A percentile compares a stretch with the other conserved stretches of the same genome.
These are phyloP conservation scores for Jackrogersella minutella DNA, from an alignment of 495 filamentous ascomycete species.

Conservation along the genomic window DNA sequence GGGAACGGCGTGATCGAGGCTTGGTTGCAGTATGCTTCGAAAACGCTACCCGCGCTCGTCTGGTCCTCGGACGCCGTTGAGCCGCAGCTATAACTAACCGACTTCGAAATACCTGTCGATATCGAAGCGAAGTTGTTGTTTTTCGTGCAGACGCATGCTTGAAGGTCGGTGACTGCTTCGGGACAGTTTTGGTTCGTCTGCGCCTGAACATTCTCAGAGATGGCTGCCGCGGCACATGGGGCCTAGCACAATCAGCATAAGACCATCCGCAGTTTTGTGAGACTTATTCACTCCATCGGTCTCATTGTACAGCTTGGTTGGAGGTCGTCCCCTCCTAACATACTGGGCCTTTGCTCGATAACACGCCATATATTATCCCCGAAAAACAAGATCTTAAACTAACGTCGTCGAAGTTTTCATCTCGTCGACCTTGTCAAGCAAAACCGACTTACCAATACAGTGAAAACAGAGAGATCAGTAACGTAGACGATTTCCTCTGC, in stretches of 20 bases:
- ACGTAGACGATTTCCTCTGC: slow-evolving; percentile 51
- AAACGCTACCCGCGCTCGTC: slow-evolving; percentile 52
- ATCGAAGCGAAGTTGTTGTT: slow-evolving; percentile 55
- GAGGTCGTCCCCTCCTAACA: neutral
- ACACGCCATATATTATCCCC: too few relatives aligned
- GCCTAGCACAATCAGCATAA: slow-evolving; percentile 45
- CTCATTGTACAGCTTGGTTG: neutral
- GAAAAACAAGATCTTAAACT: too few relatives aligned
- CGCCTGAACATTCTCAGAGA: slow-evolving; percentile 52
- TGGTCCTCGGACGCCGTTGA: slow-evolving; percentile 56
- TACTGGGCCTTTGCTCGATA: neutral
- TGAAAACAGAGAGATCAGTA: slow-evolving; percentile 54
- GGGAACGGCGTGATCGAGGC: slow-evolving; percentile 44
- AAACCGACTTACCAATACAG: slow-evolving; percentile 47
- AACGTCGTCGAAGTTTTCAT: neutral
- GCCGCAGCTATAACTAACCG: slow-evolving; percentile 52
- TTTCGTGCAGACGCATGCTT: slow-evolving; percentile 60
- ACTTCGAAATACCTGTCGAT: slow-evolving; percentile 46
- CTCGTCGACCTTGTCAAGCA: neutral
- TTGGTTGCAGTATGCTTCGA: slow-evolving; percentile 59
- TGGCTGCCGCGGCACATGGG: slow-evolving; percentile 54
- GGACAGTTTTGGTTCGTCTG: slow-evolving; percentile 54
- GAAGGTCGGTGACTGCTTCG: slow-evolving; percentile 48
- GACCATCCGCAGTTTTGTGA: neutral
- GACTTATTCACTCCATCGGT: neutral